Evolutionary conservation across 768 basidiomycete species (phyloP).

Genomic region (Leccinum uliginosum): DNA sequence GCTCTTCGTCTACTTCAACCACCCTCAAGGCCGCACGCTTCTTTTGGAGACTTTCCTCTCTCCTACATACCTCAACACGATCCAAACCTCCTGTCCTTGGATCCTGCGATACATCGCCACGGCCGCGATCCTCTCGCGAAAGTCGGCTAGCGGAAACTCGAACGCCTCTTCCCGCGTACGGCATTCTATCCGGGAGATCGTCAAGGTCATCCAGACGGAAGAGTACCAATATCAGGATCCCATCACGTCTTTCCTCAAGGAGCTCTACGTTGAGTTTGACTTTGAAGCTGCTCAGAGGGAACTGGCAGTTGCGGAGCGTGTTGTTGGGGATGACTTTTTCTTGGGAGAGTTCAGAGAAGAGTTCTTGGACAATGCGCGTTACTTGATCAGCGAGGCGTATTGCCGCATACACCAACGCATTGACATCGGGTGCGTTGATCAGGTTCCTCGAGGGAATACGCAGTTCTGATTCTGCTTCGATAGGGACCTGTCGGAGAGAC

Average conservation of each 20-base stretch:
- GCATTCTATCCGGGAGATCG: conserved; percentile 85
- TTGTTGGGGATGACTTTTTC: conserved; percentile 93
- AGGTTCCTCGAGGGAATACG: background rate
- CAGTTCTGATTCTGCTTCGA: background rate
- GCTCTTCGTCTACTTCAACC: conserved; percentile 97
- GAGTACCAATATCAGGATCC: conserved; percentile 96
- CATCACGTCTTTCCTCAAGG: conserved; percentile 87
- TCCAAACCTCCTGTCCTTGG: conserved; percentile 95
- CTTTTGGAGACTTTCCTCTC: conserved; percentile 96
- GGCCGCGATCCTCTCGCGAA: conserved; percentile 88
- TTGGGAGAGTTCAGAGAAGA: conserved; percentile 85
- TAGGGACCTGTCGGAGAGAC: conserved; percentile 87
- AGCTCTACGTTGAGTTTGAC: conserved; percentile 93
- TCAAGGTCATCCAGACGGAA: conserved; percentile 91
- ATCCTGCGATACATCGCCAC: conserved; percentile 91
- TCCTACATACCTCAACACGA: conserved; percentile 96
- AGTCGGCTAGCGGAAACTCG: conserved; percentile 50
- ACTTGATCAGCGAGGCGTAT: conserved; percentile 94
- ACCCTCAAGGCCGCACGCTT: conserved; percentile 83
- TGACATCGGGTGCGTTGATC: conserved; percentile 64
- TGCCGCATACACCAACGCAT: conserved; percentile 95
- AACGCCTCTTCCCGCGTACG: conserved; percentile 68
- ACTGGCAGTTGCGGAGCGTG: conserved; percentile 70
- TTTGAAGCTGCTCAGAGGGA: conserved; percentile 91
- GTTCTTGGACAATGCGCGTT: conserved; percentile 95